Base-by-base conservation (phyloP, 164 flowering plant genomes). In the Chimonanthus praecox region DNA sequence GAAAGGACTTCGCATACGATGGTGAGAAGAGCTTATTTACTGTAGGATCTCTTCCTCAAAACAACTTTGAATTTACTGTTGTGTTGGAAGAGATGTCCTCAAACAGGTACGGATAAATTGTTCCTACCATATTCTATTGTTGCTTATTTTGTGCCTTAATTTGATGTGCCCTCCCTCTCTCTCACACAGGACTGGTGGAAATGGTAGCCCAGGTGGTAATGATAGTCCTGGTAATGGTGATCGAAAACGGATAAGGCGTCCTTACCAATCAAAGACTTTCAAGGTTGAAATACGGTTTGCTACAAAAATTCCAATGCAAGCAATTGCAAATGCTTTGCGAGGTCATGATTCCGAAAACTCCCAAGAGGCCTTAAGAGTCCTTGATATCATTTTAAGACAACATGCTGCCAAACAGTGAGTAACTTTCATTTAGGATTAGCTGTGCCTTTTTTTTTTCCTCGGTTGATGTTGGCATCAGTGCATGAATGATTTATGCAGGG, bases 21-120 rank as follows among this genome's bases (percentile, higher is more conserved):
- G 99, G 99, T 0, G 98, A 93, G 64, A 92, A 95, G 78, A 91
- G 91, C 75, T 77, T 95, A 80, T 93, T 92, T 67, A 90, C 99
- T 4, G 77, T 89, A 67, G 99, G 99, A 49, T 48, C 97, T 5
- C 92, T 95, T 10, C 97, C 99, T 0, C 78, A 81, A 0, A 94
- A 92, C 77, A 93, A 92, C 60, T 82, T 85, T 3, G 97, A 95
- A 71, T 95, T 92, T 71, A 85, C 90, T 46, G 90, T 95, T 75
- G 89, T 93, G n/a, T 87, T 95, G 13, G 98, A 94, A 65, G 95
- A 92, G 43, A 60, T 84, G 0, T 20, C 86, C 0, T 86, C 94
- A 1, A 88, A 76, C 68, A 87, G 90, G 99, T 93, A 74, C 33
- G 4, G 47, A n/a, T 60, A 9, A 13, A 5, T 11, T 7, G 67